A percentile compares a stretch with the other conserved stretches of the same genome.
These are phyloP conservation scores for Raddia distichophylla DNA, from an alignment of 176 grass and related monocot species.

Conservation along the genomic window DNA sequence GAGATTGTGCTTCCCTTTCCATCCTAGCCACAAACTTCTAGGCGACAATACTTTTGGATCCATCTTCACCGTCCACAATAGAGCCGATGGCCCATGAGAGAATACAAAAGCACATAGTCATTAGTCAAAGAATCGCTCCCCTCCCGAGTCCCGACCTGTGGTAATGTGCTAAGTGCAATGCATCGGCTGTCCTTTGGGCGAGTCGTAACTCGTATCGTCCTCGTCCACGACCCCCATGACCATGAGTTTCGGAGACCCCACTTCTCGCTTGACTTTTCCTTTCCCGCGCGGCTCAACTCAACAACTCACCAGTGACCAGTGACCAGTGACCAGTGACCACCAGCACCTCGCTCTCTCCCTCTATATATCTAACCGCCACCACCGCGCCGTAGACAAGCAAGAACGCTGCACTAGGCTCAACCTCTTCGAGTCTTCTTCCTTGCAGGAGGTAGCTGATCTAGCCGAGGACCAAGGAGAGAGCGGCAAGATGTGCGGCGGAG, in stretches of 20 bases:
- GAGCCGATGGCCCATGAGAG: too few species aligned
- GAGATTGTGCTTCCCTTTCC: too few species aligned
- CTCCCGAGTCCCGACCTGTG: neutral
- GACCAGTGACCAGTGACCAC: too few species aligned
- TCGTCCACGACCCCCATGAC: neutral
- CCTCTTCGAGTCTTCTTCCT: neutral
- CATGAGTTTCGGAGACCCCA: neutral
- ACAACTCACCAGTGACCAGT: too few species aligned
- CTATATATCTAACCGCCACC: neutral
- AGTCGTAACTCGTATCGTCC: too few species aligned
- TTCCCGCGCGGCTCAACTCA: constrained; percentile 15
- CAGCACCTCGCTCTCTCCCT: neutral
- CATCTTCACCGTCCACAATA: too few species aligned
- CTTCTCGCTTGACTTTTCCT: neutral
- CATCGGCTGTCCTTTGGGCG: neutral
- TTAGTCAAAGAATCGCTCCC: too few species aligned
- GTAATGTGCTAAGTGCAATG: neutral
- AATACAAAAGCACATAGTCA: too few species aligned
- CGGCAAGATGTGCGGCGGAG: constrained; percentile 62
- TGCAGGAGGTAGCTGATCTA: neutral
- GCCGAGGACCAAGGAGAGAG: neutral
- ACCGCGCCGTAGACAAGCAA: neutral
- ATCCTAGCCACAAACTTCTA: too few species aligned
- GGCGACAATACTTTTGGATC: too few species aligned
- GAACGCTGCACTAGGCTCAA: neutral